Evolutionary conservation across 257 asterid genomes (phyloP), one percentile per base, ranked within the genome.

Genomic region (Nicotiana sylvestris): DNA sequence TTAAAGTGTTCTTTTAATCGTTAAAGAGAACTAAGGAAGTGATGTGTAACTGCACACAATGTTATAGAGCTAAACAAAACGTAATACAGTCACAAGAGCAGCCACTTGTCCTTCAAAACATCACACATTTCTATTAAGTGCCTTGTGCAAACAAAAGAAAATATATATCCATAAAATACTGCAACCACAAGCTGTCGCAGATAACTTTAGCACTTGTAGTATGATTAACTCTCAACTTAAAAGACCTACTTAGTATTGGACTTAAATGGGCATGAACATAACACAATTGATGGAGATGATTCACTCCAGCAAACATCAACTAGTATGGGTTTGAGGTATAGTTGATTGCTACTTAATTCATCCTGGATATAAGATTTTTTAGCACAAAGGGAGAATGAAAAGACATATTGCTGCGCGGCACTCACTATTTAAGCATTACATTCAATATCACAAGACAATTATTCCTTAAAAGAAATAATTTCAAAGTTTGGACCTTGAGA

Each of bases 401-500:
- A 72, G 27, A 46, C 18, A 49, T 21, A 74, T 46, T 49, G 51
- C 39, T 27, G 3, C 27, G 80, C 15, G 25, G 61, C 62, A 74
- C 80, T 74, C 15, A 27, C 61, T 49, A 27, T 43, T 21, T 49
- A 74, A 74, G 43, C 80, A 74, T 74, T 27, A 74, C 80, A 74
- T 21, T 46, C 60, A 70, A 70, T 70, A 57, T 43, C 78, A 74
- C 79, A 72, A 9, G 18, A 51, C 4, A 74, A 25, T 74, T 74
- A 74, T 74, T 65, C 72, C n/a, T 7, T 21, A 64, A 49, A 86
- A 56, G 66, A 61, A 55, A 21, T 15, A 32, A 56, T 74, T 80
- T 72, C 61, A 76, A 81, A 81, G 32, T 70, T 68, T 69, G 72
- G 82, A 96, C 99, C 99, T 96, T 96, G 81, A 94, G 93, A 88